Evolutionary conservation across 805 yeast genomes (phyloP).

Genomic region (Schwanniomyces polymorphus): DNA sequence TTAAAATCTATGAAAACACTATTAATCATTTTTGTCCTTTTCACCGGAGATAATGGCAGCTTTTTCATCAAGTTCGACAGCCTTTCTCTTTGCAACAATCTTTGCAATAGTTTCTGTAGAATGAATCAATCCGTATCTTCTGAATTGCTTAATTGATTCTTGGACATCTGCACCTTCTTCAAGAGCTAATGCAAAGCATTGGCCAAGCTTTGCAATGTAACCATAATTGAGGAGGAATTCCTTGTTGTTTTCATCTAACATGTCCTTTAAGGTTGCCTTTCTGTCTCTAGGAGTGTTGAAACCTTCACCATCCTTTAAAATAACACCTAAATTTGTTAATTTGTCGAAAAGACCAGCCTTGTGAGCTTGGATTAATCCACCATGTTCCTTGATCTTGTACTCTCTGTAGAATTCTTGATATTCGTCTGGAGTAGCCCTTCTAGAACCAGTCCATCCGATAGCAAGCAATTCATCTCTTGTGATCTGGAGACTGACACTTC

Average conservation of each 20-base stretch:
- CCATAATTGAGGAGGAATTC: constrained; percentile 58
- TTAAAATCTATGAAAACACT: background rate
- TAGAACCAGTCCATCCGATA: constrained; percentile 96
- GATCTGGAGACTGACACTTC: constrained; percentile 28
- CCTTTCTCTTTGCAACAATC: constrained; percentile 41
- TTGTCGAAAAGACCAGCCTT: constrained; percentile 65
- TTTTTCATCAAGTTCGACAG: constrained; percentile 3
- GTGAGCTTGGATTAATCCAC: constrained; percentile 77
- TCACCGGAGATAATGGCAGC: background rate
- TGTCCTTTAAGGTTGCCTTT: constrained; percentile 36
- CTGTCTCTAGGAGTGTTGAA: constrained; percentile 57
- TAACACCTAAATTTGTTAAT: constrained; percentile 59
- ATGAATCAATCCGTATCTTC: constrained; percentile 64
- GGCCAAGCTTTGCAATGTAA: constrained; percentile 53
- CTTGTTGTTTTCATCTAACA: constrained; percentile 30
- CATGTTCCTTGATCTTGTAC: constrained; percentile 60
- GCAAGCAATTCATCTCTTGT: constrained; percentile 56
- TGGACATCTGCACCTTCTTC: constrained; percentile 41
- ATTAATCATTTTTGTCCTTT: background rate
- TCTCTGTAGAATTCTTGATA: constrained; percentile 72
- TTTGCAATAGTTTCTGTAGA: constrained; percentile 41
- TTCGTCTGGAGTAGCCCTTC: constrained; percentile 66
- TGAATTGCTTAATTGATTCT: constrained; percentile 56
- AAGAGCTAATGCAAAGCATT: constrained; percentile 41
- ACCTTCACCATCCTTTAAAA: constrained; percentile 80